Evolutionary conservation across 345 rosid species (phyloP).

Genomic region (Populus tremula): DNA sequence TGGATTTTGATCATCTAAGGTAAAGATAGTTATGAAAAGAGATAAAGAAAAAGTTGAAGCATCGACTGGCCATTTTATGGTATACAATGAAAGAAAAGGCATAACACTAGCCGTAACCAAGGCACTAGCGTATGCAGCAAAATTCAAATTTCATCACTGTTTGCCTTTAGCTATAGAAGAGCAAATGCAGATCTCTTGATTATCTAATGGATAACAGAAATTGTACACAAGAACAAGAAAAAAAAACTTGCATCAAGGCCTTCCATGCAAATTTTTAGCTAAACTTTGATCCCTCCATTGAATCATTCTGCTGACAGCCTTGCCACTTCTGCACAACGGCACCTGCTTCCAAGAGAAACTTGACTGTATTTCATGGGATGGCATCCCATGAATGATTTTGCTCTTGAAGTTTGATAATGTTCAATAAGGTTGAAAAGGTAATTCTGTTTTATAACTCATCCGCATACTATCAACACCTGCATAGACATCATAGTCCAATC

Average conservation of each 20-base stretch:
- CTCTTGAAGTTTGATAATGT: neutral
- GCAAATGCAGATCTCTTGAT: neutral
- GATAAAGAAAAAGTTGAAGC: neutral
- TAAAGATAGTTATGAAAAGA: no score
- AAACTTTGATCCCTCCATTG: neutral
- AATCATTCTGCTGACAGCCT: neutral
- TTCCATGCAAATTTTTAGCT: neutral
- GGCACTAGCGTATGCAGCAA: neutral
- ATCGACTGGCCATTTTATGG: no score
- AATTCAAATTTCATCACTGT: slow-evolving; percentile 1
- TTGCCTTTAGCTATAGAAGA: neutral
- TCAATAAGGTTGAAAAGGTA: neutral
- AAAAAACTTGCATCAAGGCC: neutral
- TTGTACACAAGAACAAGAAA: neutral
- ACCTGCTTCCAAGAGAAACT: neutral
- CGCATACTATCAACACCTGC: slow-evolving; percentile 3
- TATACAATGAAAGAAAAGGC: neutral
- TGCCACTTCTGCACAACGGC: neutral
- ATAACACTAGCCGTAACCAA: neutral
- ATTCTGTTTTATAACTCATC: slow-evolving; percentile 4
- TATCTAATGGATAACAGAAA: neutral
- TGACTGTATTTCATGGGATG: neutral
- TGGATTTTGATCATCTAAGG: no score
- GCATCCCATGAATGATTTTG: neutral
- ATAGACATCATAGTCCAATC: neutral